These are phyloP conservation scores for Auxenochlorella pyrenoidosa DNA, from an alignment of 139 green algal species.

Conservation along the genomic window DNA sequence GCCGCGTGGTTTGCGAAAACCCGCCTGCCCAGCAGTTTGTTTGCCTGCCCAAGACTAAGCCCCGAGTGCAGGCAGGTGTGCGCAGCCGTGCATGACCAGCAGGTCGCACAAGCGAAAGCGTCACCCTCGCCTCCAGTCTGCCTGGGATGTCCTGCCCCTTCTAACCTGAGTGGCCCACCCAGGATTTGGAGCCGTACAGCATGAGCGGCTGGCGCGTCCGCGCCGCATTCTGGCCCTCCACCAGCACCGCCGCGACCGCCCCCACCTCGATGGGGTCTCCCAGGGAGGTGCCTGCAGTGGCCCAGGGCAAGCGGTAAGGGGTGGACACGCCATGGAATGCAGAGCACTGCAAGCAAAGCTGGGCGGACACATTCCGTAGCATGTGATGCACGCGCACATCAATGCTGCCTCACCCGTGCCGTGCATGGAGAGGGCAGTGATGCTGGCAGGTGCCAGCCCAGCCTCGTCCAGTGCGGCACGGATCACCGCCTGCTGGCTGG, in stretches of 20 bases:
- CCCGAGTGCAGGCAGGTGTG: too few relatives aligned
- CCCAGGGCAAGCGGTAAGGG: neutral
- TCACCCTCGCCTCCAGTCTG: neutral
- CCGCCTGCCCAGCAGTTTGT: too few relatives aligned
- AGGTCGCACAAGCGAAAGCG: too few relatives aligned
- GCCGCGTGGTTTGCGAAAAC: neutral
- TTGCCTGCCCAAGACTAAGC: too few relatives aligned
- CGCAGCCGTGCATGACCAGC: too few relatives aligned
- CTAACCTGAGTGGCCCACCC: slow-evolving; percentile 72
- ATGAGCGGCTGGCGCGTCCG: slow-evolving; percentile 32
- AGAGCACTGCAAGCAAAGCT: too few relatives aligned
- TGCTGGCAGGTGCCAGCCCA: neutral
- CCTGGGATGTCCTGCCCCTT: neutral
- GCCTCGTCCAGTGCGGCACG: slow-evolving; percentile 52
- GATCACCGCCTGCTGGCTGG: slow-evolving; percentile 84
- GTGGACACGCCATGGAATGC: neutral
- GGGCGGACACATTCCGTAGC: too few relatives aligned
- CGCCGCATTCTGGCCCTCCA: slow-evolving; percentile 15
- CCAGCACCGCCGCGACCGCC: slow-evolving; percentile 52
- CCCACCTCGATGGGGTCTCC: slow-evolving; percentile 93
- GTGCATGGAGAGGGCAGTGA: slow-evolving; percentile 62
- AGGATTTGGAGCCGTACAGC: slow-evolving; percentile 74
- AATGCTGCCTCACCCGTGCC: slow-evolving; percentile 66
- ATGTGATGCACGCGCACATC: too few relatives aligned
- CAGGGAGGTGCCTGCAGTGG: slow-evolving; percentile 67